These are phyloP conservation scores for Citrus australasica DNA, from an alignment of 345 rosid genomes.

Conservation along the genomic window DNA sequence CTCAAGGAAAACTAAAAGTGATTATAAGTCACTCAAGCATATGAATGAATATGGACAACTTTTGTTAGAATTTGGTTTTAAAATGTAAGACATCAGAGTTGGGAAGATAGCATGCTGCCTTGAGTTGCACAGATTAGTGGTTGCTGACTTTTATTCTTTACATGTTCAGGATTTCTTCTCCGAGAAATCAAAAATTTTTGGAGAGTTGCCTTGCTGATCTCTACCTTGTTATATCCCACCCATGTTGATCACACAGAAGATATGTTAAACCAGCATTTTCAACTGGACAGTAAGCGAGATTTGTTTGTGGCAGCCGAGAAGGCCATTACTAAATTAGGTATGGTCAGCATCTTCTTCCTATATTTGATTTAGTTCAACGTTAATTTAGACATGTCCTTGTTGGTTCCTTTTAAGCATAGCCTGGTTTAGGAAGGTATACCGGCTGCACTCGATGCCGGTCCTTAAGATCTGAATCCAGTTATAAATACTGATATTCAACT, in stretches of 20 bases:
- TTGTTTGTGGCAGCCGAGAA: conserved; percentile 47
- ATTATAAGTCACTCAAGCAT: neutral
- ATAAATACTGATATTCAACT: neutral
- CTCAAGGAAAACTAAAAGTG: neutral
- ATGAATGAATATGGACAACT: neutral
- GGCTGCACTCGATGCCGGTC: neutral
- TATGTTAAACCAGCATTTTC: conserved; percentile 27
- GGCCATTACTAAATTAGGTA: conserved; percentile 62
- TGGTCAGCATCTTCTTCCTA: neutral
- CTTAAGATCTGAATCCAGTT: neutral
- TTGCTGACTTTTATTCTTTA: neutral
- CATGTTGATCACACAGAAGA: conserved; percentile 33
- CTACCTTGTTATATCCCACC: conserved; percentile 51
- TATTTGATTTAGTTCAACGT: neutral
- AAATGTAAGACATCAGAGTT: neutral
- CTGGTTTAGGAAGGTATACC: too few species aligned
- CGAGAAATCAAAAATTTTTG: conserved; percentile 81
- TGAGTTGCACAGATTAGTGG: neutral
- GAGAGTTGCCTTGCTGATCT: conserved; percentile 70
- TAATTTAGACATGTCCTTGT: neutral
- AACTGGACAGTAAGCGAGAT: conserved; percentile 49
- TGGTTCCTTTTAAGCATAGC: neutral
- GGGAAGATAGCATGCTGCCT: neutral
- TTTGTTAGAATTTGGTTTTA: neutral
- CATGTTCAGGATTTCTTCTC: conserved; percentile 60